Evolutionary conservation across 2,329 filamentous ascomycete species (phyloP).

Genomic region (Scortechinia acanthostroma): DNA sequence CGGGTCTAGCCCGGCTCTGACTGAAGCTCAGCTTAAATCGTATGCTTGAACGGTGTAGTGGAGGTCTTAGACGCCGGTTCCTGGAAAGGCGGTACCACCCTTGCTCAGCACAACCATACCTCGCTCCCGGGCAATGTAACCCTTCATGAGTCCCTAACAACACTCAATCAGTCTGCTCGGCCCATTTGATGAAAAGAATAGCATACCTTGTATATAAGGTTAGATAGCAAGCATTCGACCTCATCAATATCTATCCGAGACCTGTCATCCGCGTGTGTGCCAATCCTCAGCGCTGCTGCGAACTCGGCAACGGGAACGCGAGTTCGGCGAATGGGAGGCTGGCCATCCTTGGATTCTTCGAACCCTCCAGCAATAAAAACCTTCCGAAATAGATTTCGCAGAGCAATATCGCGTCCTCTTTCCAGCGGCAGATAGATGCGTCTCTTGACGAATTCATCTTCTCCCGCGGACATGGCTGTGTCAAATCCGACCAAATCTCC

Average conservation of each 20-base stretch:
- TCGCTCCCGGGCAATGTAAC: slow-evolving; percentile 88
- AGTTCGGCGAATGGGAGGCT: slow-evolving; percentile 59
- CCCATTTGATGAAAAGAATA: neutral
- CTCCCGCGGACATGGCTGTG: slow-evolving; percentile 68
- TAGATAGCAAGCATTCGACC: slow-evolving; percentile 88
- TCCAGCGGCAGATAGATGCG: slow-evolving; percentile 94
- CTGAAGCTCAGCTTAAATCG: too few relatives aligned
- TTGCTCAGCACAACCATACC: slow-evolving; percentile 90
- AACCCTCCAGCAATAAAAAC: slow-evolving; percentile 82
- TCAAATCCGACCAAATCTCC: slow-evolving; percentile 83
- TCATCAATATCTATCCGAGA: slow-evolving; percentile 77
- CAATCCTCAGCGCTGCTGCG: slow-evolving; percentile 73
- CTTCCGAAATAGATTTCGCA: slow-evolving; percentile 86
- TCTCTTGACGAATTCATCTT: slow-evolving; percentile 87
- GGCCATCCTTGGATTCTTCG: slow-evolving; percentile 67
- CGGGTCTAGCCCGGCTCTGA: too few relatives aligned
- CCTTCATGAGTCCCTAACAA: slow-evolving; percentile 82
- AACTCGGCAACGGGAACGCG: slow-evolving; percentile 81
- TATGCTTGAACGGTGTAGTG: too few relatives aligned
- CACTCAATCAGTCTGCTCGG: neutral
- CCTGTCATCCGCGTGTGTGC: slow-evolving; percentile 31
- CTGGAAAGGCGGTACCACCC: slow-evolving; percentile 76
- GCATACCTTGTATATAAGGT: slow-evolving; percentile 93
- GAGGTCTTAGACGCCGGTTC: slow-evolving; percentile 62
- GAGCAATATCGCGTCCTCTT: slow-evolving; percentile 79